Percentiles rank a stretch among this genome's conserved stretches.
These are phyloP conservation scores for Bondarzewia mesenterica DNA, from an alignment of 1,284 basidiomycete genomes.

Conservation along the genomic window DNA sequence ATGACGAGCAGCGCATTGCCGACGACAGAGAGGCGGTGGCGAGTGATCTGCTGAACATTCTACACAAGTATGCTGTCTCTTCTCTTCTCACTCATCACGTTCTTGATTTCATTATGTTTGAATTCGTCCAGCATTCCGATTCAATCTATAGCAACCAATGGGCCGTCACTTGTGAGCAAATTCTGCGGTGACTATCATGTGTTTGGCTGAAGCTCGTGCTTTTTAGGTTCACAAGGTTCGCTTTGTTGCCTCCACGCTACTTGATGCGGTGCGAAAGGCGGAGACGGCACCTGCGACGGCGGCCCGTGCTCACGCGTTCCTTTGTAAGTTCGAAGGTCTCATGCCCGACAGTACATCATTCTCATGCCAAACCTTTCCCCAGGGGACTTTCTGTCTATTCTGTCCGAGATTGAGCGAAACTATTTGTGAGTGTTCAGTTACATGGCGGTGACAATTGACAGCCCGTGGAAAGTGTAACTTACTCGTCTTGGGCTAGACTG, in stretches of 20 bases:
- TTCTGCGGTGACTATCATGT: background rate
- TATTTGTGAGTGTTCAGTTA: constrained; percentile 53
- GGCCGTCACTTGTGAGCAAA: constrained; percentile 58
- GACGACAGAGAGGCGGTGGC: constrained; percentile 70
- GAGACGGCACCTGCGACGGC: constrained; percentile 69
- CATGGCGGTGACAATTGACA: constrained; percentile 6
- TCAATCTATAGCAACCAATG: constrained; percentile 85
- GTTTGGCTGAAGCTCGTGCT: constrained; percentile 2
- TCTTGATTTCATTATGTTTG: constrained; percentile 6
- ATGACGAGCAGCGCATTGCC: constrained; percentile 56
- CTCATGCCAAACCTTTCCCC: constrained; percentile 6
- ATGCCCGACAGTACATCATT: background rate
- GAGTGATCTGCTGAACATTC: constrained; percentile 73
- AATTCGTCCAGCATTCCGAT: constrained; percentile 69
- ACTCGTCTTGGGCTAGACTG: constrained; percentile 37
- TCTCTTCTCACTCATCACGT: constrained; percentile 4
- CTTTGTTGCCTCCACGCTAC: constrained; percentile 79
- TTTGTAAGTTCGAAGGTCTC: constrained; percentile 42
- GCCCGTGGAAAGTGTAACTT: constrained; percentile 2
- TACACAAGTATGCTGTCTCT: constrained; percentile 51
- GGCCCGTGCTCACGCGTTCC: constrained; percentile 70
- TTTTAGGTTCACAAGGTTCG: constrained; percentile 77
- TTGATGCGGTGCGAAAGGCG: constrained; percentile 79
- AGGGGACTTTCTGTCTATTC: constrained; percentile 87
- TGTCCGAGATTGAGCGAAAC: constrained; percentile 83